Base-by-base conservation (phyloP, 108 stramenopile species). In the Fragilaria radians region DNA sequence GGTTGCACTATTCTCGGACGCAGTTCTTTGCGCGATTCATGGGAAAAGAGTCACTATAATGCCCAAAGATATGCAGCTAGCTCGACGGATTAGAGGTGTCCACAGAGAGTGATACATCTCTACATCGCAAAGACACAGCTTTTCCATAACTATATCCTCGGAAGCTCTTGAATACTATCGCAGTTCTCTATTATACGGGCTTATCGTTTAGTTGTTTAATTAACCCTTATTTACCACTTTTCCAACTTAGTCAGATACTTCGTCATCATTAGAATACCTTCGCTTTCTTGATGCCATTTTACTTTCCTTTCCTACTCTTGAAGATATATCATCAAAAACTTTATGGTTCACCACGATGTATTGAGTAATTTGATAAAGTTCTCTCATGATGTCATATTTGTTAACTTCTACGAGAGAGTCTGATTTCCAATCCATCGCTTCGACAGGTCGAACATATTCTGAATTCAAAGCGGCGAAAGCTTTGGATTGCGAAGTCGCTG, bases 1-100 rank as follows among this genome's bases (percentile, higher is more conserved):
- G 51, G 86, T 97, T 26, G 85, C 85, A 21, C 67, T 98, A 25
- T 98, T 98, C 77, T 93, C 96, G 75, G 97, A 98, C 79, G 73
- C 82, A 52, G 96, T 96, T 73, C 68, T 94, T 32, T 96, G 95
- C 74, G 96, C 96, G 45, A 86, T 97, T 68, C 97, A 98, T 78
- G 97, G 76, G 3, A 94, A 92, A 71, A 86, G 97, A 48, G 95
- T 98, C 4, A 98, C 97, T 11, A 97, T 97, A 66, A 96, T 98
- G 96, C 91, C 94, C 27, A 96, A 94, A 69, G 97, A 98, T 65
- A 92, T 98, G 76, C 96, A 95, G 69, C 70, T 96, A 52, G 95
- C 95, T 5, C 64, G 92, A 62, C 81, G 95, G 48, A 94, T 96
- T 65, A 81, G 95, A 28, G 95, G 95, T 46, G 58, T 57, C 42